A percentile compares a stretch with the other conserved stretches of the same genome.
Conservation (phyloP, 208 protist species). For the Endotrypanum monterogeii region DNA sequence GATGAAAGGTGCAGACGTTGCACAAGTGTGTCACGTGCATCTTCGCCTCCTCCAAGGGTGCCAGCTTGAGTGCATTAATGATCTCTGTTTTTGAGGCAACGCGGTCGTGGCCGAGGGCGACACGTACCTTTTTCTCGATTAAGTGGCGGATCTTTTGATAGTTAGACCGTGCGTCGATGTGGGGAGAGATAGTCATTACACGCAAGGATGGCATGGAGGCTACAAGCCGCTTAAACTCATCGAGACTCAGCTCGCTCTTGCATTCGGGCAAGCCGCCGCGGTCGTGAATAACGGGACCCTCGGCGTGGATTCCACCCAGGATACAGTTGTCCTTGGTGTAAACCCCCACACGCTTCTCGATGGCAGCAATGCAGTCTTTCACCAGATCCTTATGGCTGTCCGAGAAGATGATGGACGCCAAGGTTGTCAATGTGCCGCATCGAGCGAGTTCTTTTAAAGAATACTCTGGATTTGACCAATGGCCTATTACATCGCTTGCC, state of each 20-base stretch:
- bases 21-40: constrained; percentile 68
- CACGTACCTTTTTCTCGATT: constrained; percentile 42
- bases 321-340: constrained; percentile 52
- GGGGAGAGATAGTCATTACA: constrained; percentile 72
- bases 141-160: constrained; percentile 60
- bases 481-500: constrained; percentile 55
- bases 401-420: constrained; percentile 77
- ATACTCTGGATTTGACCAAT: constrained; percentile 75
- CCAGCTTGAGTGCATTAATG: constrained; percentile 52
- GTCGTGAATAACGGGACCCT: constrained; percentile 72
- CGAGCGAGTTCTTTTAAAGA: constrained; percentile 64
- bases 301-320: constrained; percentile 69
- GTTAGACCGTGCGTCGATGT: constrained; percentile 45
- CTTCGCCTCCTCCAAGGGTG: constrained; percentile 37
- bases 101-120: constrained; percentile 60
- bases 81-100: constrained; percentile 59
- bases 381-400: constrained; percentile 50
- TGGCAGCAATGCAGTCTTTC: constrained; percentile 40
- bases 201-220: constrained; percentile 58
- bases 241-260: constrained; percentile 36
- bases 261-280: constrained; percentile 58
- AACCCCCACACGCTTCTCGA: constrained; percentile 44
- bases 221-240: constrained; percentile 47
- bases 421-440: constrained; percentile 63
- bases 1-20: constrained; percentile 76